A percentile compares a stretch with the other conserved stretches of the same genome.
These are phyloP conservation scores for Zygoascus meyerae DNA, from an alignment of 1,139 yeast species.

Conservation along the genomic window DNA sequence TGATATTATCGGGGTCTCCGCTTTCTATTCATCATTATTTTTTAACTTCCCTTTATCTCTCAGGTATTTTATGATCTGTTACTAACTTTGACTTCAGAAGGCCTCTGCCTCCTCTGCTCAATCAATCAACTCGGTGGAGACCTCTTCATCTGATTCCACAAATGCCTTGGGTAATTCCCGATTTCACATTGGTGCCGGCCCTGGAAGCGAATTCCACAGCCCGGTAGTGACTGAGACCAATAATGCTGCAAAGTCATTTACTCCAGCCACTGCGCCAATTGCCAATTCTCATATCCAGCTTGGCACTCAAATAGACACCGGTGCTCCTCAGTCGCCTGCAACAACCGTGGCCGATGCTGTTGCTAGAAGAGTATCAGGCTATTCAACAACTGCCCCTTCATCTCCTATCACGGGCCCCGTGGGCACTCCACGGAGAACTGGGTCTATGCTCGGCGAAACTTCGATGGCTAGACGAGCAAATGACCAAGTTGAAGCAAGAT, in stretches of 20 bases:
- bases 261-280: background rate
- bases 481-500: slow-evolving; percentile 22
- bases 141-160: slow-evolving; percentile 2
- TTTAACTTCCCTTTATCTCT: background rate
- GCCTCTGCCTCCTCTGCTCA: slow-evolving; percentile 3
- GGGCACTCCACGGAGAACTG: slow-evolving; percentile 2
- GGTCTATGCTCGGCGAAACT: slow-evolving; percentile 3
- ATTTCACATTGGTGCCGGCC: background rate
- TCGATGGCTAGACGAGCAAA: slow-evolving; percentile 9
- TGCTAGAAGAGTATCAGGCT: background rate
- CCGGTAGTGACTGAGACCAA: background rate
- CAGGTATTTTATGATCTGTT: background rate
- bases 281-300: slow-evolving; percentile 4
- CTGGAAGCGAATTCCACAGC: slow-evolving; percentile 1
- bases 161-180: background rate
- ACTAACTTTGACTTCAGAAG: slow-evolving; percentile 1
- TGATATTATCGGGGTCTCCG: no score
- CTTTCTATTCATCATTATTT: background rate
- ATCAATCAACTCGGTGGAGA: slow-evolving; percentile 1
- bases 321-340: slow-evolving; percentile 1
- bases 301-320: slow-evolving; percentile 3
- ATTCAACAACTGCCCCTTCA: slow-evolving; percentile 4
- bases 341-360: background rate
- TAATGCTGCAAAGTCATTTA: background rate
- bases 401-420: slow-evolving; percentile 1